Base-by-base conservation (phyloP, 2,329 filamentous ascomycete genomes). In the Diaporthe vaccinii region DNA sequence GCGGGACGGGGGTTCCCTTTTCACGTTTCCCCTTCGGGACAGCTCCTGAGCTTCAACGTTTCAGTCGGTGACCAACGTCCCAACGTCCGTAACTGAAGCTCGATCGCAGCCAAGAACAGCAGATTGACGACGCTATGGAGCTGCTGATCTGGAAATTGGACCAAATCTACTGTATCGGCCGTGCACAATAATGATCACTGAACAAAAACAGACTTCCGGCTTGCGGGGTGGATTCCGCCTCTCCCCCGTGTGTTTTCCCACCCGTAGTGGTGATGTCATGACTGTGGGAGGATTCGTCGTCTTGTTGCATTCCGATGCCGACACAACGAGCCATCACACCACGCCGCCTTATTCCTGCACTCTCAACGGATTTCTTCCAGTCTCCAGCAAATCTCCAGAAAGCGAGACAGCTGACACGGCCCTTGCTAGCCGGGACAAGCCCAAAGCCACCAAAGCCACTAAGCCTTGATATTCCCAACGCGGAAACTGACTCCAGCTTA, bases 241-340 rank as follows among this genome's bases (percentile, higher is more conserved):
- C 14, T 41, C 46, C 9, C 62, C 14, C n/a, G 36, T 55, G 65
- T 69, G n/a, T 69, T 69, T 6, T 53, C 34, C n/a, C 31, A 7
- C 65, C 22, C 34, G 31, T 41, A 75, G 59, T 75, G 73, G 73
- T 75, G 73, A 75, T 75, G 73, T 75, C 73, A 75, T 75, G 67
- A 75, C 68, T 61, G 17, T 53, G 25, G 36, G 55, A 34, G 51
- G 44, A 31, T 44, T 53, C 34, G 68, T 58, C 39, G 6, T 59
- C n/a, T 59, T 36, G 58, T 25, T 55, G 58, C 2, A 85, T 81
- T 59, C 73, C 82, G 88, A n/a, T 39, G 69, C 41, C 44, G 55
- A 58, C 41, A 49, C 53, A 49, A 49, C 69, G 31, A 68, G n/a
- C 22, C 49, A 68, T 68, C 65, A 68, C 31, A 39, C 65, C 46